Base-by-base conservation (phyloP, 2,329 filamentous ascomycete genomes). In the Aspergillus chevalieri region DNA sequence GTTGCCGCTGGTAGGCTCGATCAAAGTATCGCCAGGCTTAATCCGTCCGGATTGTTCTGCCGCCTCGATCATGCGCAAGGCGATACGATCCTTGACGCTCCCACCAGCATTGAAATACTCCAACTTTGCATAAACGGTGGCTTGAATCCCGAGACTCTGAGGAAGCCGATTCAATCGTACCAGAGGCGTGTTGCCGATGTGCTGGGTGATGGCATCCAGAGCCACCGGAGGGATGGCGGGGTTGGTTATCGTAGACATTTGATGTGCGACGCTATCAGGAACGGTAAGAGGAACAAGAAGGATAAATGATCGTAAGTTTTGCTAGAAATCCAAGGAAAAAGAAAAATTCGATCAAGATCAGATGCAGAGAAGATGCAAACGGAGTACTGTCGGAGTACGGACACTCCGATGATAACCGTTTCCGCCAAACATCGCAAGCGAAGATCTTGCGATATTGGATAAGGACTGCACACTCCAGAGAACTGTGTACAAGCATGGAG, bases 1-100 rank as follows among this genome's bases (percentile, higher is more conserved):
- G 71, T 98, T 98, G 48, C 93, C 93, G 65, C 89, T 95, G 44
- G 93, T 98, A 8, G 93, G 93, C 79, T 98, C 93, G 65, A 98
- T 98, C 64, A 98, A 76, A 47, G 90, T 97, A 73, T 97, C 91
- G 49, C 92, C 93, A 24, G 93, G 93, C 79, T 93, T 96, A 74
- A 98, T 96, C 57, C 92, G 84, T 43, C 93, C 93, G 47, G 81
- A 85, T 66, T 82, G 84, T 78, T 98, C 93, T 12, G 93, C 93
- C 69, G 92, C 87, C 73, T 97, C 91, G 54, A 98, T 87, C 93
- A 98, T 98, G 65, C 93, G 87, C 67, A 96, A 75, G 19, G 93
- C 93, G 67, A 98, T 98, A 53, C 91, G 81, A 73, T 96, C 91
- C 73, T 96, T 96, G 65, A 95, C 87, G 66, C 87, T 93, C 57